These are phyloP conservation scores for Dipodascopsis uninucleata DNA, from an alignment of 805 yeast species.

Conservation along the genomic window DNA sequence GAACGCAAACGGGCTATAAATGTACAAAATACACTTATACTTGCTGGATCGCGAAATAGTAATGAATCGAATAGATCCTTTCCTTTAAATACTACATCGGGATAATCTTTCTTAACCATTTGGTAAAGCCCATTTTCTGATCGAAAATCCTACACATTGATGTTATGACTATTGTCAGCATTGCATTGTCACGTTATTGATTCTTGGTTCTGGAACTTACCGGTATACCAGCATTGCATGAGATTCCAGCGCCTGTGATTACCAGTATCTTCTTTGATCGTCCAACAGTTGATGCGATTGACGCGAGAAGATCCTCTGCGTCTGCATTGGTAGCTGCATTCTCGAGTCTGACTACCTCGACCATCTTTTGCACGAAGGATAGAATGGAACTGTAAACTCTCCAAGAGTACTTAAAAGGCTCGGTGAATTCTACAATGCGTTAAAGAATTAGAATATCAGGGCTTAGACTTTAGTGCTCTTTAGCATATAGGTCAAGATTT, in stretches of 20 bases:
- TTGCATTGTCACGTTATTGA: neutral
- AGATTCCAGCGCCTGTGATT: conserved; percentile 81
- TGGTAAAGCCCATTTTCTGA: conserved; percentile 80
- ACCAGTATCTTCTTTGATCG: conserved; percentile 18
- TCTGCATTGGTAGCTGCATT: conserved; percentile 6
- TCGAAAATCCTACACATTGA: conserved; percentile 57
- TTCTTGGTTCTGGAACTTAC: conserved; percentile 23
- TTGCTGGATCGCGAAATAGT: conserved; percentile 62
- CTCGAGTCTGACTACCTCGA: no score
- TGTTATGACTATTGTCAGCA: neutral
- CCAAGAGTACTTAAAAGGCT: no score
- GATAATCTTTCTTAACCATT: conserved; percentile 59
- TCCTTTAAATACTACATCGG: conserved; percentile 66
- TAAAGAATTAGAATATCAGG: no score
- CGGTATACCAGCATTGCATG: conserved; percentile 96
- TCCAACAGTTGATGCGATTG: conserved; percentile 10
- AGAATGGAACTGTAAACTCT: no score
- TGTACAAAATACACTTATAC: conserved; percentile 72
- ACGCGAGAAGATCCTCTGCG: neutral
- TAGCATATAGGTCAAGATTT: no score
- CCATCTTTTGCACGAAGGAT: no score
- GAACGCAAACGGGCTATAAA: conserved; percentile 80
- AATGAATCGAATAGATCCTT: conserved; percentile 89
- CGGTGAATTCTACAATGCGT: no score
- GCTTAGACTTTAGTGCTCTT: no score